Evolutionary conservation across 495 filamentous ascomycete species (phyloP), one percentile per base, ranked within the genome.

Genomic region (Poronia punctata): DNA sequence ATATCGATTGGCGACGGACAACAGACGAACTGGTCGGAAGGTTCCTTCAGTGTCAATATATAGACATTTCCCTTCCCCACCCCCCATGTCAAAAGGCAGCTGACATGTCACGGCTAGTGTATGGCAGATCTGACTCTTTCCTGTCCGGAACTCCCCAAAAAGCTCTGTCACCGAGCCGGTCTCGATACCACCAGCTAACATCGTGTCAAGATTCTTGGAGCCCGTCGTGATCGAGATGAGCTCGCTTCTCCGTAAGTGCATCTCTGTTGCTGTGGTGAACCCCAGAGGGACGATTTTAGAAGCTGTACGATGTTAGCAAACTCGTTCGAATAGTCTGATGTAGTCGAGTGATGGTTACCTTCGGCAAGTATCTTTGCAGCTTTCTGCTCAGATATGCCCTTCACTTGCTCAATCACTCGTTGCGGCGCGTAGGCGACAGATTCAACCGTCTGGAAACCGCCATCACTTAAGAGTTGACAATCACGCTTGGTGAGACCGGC

Each of bases 41-140:
- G 92, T 98, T 38, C 93, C 92, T 62, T 98, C 92, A 0, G 92
- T 97, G 52, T 98, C 92, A 51, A 98, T 97, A 58, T 97, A 98
- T n/a, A 97, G 71, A 57, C 93, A 97, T 58, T 98, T 98, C 10
- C 92, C 92, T 64, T 98, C 92, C 6, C 93, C 92, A 27, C 92
- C 92, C 38, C 92, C 92, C 93, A 97, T 96, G 54, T 98, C 92
- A 54, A 97, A 97, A 3, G 92, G 92, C 24, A 98, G 57, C 54
- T 98, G 92, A 47, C 92, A 98, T 18, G 93, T 98, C 8, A 98
- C 92, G 1, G 93, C 92, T n/a, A 97, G 77, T 1, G 92, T 98
- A 56, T 97, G 93, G 53, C 93, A 97, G 34, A 98, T 90, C 57
- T 98, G 92, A 60, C 86, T 94, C 65, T 98, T 98, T 61, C 92